Conservation (phyloP, 106 monocot species). For the Narthecium ossifragum region DNA sequence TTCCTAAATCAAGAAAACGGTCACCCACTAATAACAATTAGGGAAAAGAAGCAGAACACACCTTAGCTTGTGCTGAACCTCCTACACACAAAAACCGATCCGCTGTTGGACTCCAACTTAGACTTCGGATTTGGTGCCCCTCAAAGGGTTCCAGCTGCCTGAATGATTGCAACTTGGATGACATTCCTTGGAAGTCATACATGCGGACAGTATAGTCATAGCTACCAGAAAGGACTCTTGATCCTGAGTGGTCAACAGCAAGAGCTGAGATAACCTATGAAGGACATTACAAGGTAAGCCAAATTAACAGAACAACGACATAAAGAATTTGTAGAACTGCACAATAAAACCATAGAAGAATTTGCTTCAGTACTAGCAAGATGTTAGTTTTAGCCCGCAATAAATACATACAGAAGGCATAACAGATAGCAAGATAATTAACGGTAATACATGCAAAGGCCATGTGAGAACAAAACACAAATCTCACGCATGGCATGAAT, state of each 20-base stretch:
- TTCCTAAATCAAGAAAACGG: not conserved
- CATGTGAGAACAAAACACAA: too few species aligned
- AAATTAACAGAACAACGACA: not conserved
- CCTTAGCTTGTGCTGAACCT: constrained; percentile 97
- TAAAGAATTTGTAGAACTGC: not conserved
- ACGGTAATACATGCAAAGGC: not conserved
- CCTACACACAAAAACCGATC: constrained; percentile 86
- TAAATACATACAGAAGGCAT: not conserved
- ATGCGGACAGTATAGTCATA: constrained; percentile 96
- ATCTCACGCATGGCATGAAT: too few species aligned
- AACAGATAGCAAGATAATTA: not conserved
- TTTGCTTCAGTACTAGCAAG: not conserved
- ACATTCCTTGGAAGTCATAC: constrained; percentile 99
- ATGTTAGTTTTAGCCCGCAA: not conserved
- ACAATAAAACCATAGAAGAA: not conserved
- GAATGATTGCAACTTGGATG: constrained; percentile 88
- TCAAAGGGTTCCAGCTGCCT: constrained; percentile 92
- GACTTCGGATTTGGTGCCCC: constrained; percentile 90
- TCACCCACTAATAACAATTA: not conserved
- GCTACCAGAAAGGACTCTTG: constrained; percentile 91
- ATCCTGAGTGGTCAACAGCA: constrained; percentile 96
- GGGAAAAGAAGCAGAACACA: constrained; percentile 7
- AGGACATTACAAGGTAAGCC: too few species aligned
- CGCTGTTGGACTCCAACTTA: constrained; percentile 97
- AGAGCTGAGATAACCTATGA: constrained; percentile 85